Percentiles rank a stretch among this genome's conserved stretches.
Evolutionary conservation across 2,329 filamentous ascomycete genomes (phyloP).

Genomic region (Penicillium sp.): DNA sequence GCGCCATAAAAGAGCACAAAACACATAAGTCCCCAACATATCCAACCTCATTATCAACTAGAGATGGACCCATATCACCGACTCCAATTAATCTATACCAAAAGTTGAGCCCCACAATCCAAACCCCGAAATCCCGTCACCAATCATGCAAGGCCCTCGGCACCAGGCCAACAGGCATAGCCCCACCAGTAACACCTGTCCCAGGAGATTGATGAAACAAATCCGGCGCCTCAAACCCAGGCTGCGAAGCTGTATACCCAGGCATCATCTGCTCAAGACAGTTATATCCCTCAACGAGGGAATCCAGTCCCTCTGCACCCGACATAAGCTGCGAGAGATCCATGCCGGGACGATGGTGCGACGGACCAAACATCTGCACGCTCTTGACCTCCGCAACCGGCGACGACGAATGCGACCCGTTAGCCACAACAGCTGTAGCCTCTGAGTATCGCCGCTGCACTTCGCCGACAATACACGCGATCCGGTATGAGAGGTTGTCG

Average conservation of each 20-base stretch:
- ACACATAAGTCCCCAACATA: not conserved
- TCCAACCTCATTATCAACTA: not conserved
- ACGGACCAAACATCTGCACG: constrained; percentile 10
- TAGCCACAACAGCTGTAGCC: constrained; percentile 8
- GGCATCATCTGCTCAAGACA: constrained; percentile 29
- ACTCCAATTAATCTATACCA: not conserved
- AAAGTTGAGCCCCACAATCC: not conserved
- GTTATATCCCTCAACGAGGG: constrained; percentile 25
- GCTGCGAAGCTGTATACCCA: constrained; percentile 16
- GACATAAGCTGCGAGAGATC: constrained; percentile 26
- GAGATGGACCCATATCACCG: not conserved
- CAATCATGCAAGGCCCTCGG: constrained; percentile 26
- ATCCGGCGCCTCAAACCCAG: constrained; percentile 15
- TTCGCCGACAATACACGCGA: constrained; percentile 32
- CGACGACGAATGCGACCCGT: constrained; percentile 16
- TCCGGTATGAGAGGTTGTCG: constrained; percentile 34
- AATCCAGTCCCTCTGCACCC: constrained; percentile 18
- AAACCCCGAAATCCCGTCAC: constrained; percentile 4
- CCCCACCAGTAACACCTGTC: constrained; percentile 17
- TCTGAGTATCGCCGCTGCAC: constrained; percentile 32
- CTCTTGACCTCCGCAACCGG: constrained; percentile 14
- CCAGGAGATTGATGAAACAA: constrained; percentile 17
- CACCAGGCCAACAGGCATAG: constrained; percentile 24
- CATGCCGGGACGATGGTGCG: constrained; percentile 11
- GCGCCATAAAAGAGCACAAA: not conserved